These are phyloP conservation scores for Rhodotorula sphaerocarpa DNA, from an alignment of 768 basidiomycete genomes.

Conservation along the genomic window DNA sequence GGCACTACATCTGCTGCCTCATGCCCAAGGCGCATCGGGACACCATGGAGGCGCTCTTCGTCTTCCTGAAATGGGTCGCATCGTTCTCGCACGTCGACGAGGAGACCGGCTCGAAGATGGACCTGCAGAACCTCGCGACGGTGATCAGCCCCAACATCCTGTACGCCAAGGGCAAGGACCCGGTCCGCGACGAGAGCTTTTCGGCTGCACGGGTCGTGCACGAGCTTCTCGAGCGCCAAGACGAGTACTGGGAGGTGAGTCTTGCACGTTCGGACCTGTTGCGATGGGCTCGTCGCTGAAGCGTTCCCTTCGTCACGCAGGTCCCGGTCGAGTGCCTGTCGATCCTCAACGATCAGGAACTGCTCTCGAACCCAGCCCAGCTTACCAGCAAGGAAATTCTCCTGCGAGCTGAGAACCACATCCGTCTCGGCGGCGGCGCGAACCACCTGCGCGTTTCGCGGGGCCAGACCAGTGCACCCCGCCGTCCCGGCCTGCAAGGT, in stretches of 20 bases:
- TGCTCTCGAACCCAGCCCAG: conserved; percentile 78
- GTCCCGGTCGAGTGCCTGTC: conserved; percentile 77
- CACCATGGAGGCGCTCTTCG: conserved; percentile 94
- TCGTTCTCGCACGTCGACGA: conserved; percentile 97
- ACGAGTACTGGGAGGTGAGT: conserved; percentile 74
- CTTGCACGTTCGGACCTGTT: too few species aligned
- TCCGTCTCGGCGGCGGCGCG: conserved; percentile 9
- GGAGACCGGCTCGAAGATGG: conserved; percentile 97
- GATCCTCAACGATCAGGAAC: conserved; percentile 83
- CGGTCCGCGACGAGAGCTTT: conserved; percentile 87
- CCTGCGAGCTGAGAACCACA: conserved; percentile 67
- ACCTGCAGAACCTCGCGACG: conserved; percentile 85
- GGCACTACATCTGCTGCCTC: conserved; percentile 76
- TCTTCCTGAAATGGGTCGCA: conserved; percentile 98
- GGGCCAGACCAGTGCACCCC: conserved; percentile 14
- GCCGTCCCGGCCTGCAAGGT: conserved; percentile 26
- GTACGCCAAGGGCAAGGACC: conserved; percentile 65
- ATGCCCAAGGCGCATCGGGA: conserved; percentile 91
- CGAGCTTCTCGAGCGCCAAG: conserved; percentile 79
- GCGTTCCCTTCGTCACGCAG: conserved; percentile 1
- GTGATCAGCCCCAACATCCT: conserved; percentile 98
- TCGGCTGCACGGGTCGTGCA: conserved; percentile 77
- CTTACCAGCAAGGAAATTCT: conserved; percentile 89
- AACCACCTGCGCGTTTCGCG: conserved; percentile 7
- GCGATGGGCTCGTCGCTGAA: too few species aligned